These are phyloP conservation scores for Chrysoporthe cubensis DNA, from an alignment of 2,329 filamentous ascomycete genomes.

Conservation along the genomic window DNA sequence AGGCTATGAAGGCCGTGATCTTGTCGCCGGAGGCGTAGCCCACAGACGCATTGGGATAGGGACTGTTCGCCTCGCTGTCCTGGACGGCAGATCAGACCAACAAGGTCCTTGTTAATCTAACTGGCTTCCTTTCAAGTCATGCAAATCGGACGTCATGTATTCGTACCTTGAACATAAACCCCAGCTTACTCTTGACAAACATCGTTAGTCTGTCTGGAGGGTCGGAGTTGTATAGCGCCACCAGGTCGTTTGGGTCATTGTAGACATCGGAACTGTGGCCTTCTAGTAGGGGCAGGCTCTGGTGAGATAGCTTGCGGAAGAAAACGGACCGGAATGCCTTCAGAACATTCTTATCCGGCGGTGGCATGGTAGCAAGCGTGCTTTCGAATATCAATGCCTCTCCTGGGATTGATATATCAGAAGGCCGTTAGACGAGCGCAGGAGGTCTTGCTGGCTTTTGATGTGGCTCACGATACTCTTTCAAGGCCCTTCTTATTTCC, in stretches of 20 bases:
- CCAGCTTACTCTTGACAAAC: background rate
- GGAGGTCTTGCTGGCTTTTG: no score
- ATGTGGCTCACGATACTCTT: background rate
- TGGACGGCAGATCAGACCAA: background rate
- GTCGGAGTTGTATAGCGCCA: constrained; percentile 1
- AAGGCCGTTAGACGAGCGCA: no score
- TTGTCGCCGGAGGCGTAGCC: background rate
- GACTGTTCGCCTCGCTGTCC: background rate
- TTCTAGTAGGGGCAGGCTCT: background rate
- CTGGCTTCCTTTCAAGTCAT: background rate
- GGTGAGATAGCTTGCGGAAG: background rate
- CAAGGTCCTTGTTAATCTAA: no score
- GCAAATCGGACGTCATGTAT: background rate
- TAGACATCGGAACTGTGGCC: background rate
- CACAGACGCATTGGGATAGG: background rate
- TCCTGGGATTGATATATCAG: background rate
- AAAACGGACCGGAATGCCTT: constrained; percentile 1
- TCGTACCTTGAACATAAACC: constrained; percentile 7
- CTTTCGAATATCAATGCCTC: constrained; percentile 7
- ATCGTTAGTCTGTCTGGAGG: constrained; percentile 6
- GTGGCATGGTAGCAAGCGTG: background rate
- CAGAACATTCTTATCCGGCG: background rate
- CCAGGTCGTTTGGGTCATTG: constrained; percentile 5
- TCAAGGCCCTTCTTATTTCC: no score
- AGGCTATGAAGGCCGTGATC: background rate